Evolutionary conservation across 768 basidiomycete genomes (phyloP).

Genomic region (Mycena capillaripes): DNA sequence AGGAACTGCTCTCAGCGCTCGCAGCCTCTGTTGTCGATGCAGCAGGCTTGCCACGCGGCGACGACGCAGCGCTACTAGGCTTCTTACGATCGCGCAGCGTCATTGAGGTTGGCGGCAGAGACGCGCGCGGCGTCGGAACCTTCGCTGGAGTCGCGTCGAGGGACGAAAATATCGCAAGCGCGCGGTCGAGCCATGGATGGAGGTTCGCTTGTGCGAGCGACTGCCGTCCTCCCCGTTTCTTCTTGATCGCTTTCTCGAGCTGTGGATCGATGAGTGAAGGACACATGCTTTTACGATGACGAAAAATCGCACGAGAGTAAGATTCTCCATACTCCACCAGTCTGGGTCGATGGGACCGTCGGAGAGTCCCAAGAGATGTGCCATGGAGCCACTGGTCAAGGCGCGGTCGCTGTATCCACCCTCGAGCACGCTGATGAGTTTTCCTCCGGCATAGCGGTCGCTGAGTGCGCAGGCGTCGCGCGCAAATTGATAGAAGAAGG

Average conservation of each 20-base stretch:
- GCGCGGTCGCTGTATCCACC: conserved; percentile 96
- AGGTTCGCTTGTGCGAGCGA: conserved; percentile 50
- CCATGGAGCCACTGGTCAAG: conserved; percentile 85
- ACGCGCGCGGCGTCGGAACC: conserved; percentile 38
- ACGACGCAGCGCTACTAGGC: conserved; percentile 37
- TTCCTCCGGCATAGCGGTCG: conserved; percentile 73
- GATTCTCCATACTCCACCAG: conserved; percentile 79
- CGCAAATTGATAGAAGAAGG: conserved; percentile 90
- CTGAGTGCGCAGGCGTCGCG: conserved; percentile 77
- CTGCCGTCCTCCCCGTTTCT: conserved; percentile 64
- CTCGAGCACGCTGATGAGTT: conserved; percentile 90
- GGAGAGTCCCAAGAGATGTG: conserved; percentile 81
- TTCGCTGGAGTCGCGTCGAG: conserved; percentile 52
- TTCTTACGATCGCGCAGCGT: conserved; percentile 69
- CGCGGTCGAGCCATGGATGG: conserved; percentile 73
- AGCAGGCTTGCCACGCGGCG: conserved; percentile 25
- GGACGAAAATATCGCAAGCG: conserved; percentile 62
- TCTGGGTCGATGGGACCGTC: conserved; percentile 47
- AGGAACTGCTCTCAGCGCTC: conserved; percentile 22
- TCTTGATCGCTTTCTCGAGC: conserved; percentile 76
- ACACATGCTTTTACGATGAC: background rate
- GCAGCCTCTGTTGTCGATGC: background rate
- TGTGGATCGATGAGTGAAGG: conserved; percentile 41
- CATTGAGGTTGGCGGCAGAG: conserved; percentile 55
- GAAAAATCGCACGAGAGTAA: conserved; percentile 63